Evolutionary conservation across 2,329 filamentous ascomycete genomes (phyloP), one percentile per base, ranked within the genome.

Genomic region (Akanthomyces dipterigenus): DNA sequence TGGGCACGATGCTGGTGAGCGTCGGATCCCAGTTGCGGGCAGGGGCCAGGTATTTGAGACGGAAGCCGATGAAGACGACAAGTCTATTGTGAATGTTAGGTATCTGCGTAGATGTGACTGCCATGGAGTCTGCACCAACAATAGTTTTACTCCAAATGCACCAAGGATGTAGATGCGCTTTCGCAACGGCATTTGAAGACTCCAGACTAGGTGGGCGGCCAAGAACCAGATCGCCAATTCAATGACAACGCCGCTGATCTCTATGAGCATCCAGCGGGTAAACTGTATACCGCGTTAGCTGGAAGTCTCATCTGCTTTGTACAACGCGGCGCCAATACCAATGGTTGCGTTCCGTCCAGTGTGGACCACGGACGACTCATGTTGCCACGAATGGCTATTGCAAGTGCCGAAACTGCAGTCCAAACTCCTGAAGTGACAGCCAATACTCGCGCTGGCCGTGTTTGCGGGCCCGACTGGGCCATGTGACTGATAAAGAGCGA

Each of bases 111-210:
- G 6, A 22, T 9, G 18, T 9, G 16, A 1, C 5, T 9, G 4
- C 5, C 3, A 8, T 7, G 3, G 28, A 12, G 7, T 7, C 16
- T 38, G n/a, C 1, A 62, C 53, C n/a, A 6, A 57, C 60, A 62
- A 4, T 12, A 62, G 53, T 45, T 28, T 36, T 20, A 57, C 60
- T 11, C 43, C 60, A 20, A 62, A 62, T 7, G 60, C 53, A 18
- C 40, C 28, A 5, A 62, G 28, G n/a, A 62, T 56, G 26, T 55
- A 62, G 28, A 62, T 45, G 12, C 60, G 60, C 53, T 62, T 62
- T 6, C 53, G 53, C n/a, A 62, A 3, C 16, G 31, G 24, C 60
- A 62, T 62, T 26, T 62, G 60, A 18, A 62, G 43, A 38, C 53
- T 54, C 60, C 60, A 62, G 12, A 62, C 45, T 12, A 62, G 18